Evolutionary conservation across 2,329 filamentous ascomycete species (phyloP), one percentile per base, ranked within the genome.

Genomic region (Ampelomyces quisqualis): DNA sequence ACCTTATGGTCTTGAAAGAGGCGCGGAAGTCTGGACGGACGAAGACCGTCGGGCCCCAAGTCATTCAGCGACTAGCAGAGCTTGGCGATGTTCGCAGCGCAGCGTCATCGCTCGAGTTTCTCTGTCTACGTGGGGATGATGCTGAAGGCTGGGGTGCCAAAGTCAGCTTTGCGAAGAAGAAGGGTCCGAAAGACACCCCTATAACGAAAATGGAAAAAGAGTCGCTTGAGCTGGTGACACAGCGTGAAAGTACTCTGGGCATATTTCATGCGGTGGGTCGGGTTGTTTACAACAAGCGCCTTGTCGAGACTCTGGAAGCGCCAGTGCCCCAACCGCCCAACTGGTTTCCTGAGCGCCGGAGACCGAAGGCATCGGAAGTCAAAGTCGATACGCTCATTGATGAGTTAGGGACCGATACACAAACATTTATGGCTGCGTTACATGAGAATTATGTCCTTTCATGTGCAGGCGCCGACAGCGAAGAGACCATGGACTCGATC

Each of bases 241-340:
- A 90, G 59, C 81, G 93, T 40, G 93, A 97, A 70, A 85, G 87
- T 11, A 95, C 85, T 49, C 74, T 98, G 2, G 93, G 91, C 1
- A 89, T 98, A 35, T 98, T 98, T 61, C 93, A 98, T 65, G 90
- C 93, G 0, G 87, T 97, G 9, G 93, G 91, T 3, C 96, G 93
- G 64, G 88, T 98, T 2, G 84, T 97, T 1, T 95, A 97, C 72
- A 98, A 98, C 72, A 98, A 96, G 65, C 80, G 93, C 31, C 78
- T 86, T 19, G 64, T 67, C 3, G 69, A 75, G 9, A 54, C 65
- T 30, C 57, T 62, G 30, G 44, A 39, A 14, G 29, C 38, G 10
- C 53, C 69, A 3, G 45, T 67, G 26, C 57, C 66, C 6, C 73
- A 75, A 35, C 74, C 75, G 10, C 73, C 74, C 14, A 57, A 66